Evolutionary conservation across 2,329 filamentous ascomycete genomes (phyloP).

Genomic region (Celoporthe dispersa): DNA sequence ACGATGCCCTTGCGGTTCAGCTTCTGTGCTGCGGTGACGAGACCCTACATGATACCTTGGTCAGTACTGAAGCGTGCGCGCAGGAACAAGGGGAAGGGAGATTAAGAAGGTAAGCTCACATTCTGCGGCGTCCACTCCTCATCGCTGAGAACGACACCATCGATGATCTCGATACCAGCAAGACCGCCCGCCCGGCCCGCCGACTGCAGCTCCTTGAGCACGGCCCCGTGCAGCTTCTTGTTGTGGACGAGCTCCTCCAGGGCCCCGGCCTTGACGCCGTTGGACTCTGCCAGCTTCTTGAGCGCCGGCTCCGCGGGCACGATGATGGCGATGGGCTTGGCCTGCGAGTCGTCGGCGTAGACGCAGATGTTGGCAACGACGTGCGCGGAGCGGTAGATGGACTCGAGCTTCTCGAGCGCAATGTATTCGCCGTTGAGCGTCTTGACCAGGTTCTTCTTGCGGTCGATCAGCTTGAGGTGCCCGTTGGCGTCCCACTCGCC

Average conservation of each 20-base stretch:
- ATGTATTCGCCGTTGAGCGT: conserved; percentile 83
- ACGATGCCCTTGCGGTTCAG: conserved; percentile 72
- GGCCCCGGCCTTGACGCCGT: conserved; percentile 53
- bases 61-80: conserved; percentile 34
- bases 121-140: conserved; percentile 80
- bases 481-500: conserved; percentile 76
- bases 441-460: conserved; percentile 90
- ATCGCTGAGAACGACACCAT: conserved; percentile 71
- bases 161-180: conserved; percentile 70
- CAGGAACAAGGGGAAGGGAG: background rate
- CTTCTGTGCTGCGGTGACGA: conserved; percentile 73
- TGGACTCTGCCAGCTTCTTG: conserved; percentile 53
- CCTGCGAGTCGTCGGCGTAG: conserved; percentile 55
- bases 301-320: conserved; percentile 60
- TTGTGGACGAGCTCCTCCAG: conserved; percentile 71
- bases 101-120: too few species aligned
- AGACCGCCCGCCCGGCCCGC: conserved; percentile 66
- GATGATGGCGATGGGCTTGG: conserved; percentile 60
- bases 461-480: conserved; percentile 76
- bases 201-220: conserved; percentile 68
- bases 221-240: conserved; percentile 64
- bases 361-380: conserved; percentile 62
- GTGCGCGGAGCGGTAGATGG: conserved; percentile 54
- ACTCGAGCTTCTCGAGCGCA: conserved; percentile 73
- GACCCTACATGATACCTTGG: conserved; percentile 49